These are phyloP conservation scores for Podaxis mareebaensis DNA, from an alignment of 768 basidiomycete species.

Conservation along the genomic window DNA sequence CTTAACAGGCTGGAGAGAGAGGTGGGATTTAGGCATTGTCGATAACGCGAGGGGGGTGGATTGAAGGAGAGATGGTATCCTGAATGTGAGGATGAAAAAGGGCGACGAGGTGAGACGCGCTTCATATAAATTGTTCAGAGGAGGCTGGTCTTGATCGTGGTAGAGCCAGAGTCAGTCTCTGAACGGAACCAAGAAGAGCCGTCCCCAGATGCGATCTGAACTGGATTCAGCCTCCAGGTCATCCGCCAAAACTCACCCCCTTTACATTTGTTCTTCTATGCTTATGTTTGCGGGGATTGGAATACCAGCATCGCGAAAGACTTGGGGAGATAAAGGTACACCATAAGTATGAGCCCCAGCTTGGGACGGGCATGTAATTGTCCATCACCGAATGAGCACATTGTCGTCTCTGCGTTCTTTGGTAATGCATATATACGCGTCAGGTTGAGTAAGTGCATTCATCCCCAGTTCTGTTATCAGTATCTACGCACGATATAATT, in stretches of 20 bases:
- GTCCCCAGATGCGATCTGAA: not conserved
- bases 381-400: no score
- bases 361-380: no score
- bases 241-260: not conserved
- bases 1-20: not conserved
- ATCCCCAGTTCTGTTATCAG: no score
- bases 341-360: not conserved
- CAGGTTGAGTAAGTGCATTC: no score
- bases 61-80: not conserved
- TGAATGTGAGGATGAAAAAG: not conserved
- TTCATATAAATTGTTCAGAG: not conserved
- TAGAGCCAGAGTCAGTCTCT: not conserved
- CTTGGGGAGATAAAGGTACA: no score
- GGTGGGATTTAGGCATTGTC: conserved; percentile 3
- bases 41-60: not conserved
- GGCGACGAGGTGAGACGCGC: not conserved
- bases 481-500: no score
- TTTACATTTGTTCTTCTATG: no score
- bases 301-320: no score
- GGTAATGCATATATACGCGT: no score
- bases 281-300: no score
- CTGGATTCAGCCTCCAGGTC: not conserved
- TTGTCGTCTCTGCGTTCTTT: no score
- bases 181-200: not conserved
- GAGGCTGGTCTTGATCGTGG: conserved; percentile 3